Evolutionary conservation across 1,139 yeast genomes (phyloP), one percentile per base, ranked within the genome.

Genomic region (Magnusiomyces clavatus): DNA sequence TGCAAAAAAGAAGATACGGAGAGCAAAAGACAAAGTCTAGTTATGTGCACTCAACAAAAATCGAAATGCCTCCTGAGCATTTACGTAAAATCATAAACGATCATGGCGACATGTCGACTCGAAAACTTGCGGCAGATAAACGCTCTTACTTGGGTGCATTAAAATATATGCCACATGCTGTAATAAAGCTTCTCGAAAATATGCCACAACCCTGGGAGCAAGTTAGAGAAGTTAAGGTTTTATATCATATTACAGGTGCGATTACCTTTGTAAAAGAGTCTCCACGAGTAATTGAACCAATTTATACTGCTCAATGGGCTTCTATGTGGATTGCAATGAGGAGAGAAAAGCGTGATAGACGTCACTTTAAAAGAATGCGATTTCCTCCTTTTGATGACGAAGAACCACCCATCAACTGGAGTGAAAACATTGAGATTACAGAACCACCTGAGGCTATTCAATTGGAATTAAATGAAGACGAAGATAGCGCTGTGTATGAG

Each of bases 171-270:
- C 99, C 99, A 0, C 97, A 92, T 69, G 97, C 98, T 0, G 79
- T 90, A 1, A 68, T 89, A 56, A 94, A 94, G 67, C 75, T 94
- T 39, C 65, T 94, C 48, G 98, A 94, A 63, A 90, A 89, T 62
- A 92, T 94, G 92, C 99, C 99, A 0, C 96, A 89, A 65, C 99
- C 99, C 1, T 94, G 99, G 99, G 97, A 94, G 66, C 80, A 80
- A 55, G 73, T 78, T 1, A 86, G 86, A 55, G 95, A 86, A 52
- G 98, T 94, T 12, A 81, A 80, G 56, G 97, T 92, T 8, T 69
- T 92, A 45, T 92, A 92, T 64, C 99, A 92, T 64, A 77, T 80
- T 19, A 82, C 95, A 0, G 98, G 98, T 14, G 97, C 98, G 13
- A 86, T 94, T 34, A 89, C 98, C 0, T 89, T 94, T 74, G 96